Base-by-base conservation (phyloP, 768 basidiomycete genomes). In the Boletus speciosus region DNA sequence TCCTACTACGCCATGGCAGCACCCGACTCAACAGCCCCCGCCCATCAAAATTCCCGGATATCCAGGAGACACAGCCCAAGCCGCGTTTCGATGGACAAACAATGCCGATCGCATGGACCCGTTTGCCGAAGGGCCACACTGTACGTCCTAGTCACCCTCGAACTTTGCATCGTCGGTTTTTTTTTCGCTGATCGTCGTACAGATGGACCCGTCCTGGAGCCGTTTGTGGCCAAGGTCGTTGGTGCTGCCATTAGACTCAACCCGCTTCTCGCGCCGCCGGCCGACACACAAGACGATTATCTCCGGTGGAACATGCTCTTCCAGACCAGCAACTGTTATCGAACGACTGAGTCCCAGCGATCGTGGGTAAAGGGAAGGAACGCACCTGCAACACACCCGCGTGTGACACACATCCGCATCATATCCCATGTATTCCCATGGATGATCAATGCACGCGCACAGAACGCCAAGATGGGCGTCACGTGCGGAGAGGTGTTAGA, bases 271-370 rank as follows among this genome's bases (percentile, higher is more conserved):
- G 62, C 69, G 0, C 82, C 84, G 19, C 72, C 68, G 55, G 68
- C 77, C 0, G 74, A 75, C 9, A 66, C 67, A 5, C 60, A 71
- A 5, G 76, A 79, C 1, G 76, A 78, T 6, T 80, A 81, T 63
- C 71, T 90, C 41, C 81, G 78, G 44, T 90, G 88, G 86, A 86
- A 87, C 69, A 86, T 90, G 83, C 76, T 86, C 39, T 88, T 83
- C 65, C 72, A 74, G 6, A 78, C 85, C 6, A 79, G 76, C 38
- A 76, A 81, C 54, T 82, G 83, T 50, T 80, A 80, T 59, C 80
- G 83, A 52, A 86, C 84, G 5, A 76, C 73, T n/a, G 88, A 89
- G 53, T 74, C 78, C 4, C 57, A 72, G 3, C 73, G 81, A 23
- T 88, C 87, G 0, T 90, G 88, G 88, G 74, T 80, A 5, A 74